Conservation (phyloP, 2,329 filamentous ascomycete species). For the Trichocomaceae sp. region DNA sequence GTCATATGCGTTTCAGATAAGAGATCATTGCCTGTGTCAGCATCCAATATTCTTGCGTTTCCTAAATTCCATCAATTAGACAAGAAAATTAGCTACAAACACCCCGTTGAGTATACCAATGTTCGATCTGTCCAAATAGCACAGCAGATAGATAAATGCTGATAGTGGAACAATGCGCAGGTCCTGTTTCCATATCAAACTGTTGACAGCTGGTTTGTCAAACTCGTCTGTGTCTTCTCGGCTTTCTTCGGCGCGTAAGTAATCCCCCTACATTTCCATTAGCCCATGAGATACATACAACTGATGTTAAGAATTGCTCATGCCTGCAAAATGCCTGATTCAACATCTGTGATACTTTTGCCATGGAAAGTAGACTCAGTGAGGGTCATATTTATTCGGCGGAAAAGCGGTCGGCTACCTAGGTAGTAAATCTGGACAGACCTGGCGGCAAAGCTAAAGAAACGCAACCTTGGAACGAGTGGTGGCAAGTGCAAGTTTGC, state of each 20-base stretch:
- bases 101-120: constrained; percentile 43
- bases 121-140: constrained; percentile 62
- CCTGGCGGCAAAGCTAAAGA: neutral
- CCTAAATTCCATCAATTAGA: constrained; percentile 19
- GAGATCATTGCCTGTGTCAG: constrained; percentile 54
- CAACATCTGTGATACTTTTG: neutral
- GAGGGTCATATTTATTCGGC: neutral
- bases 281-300: neutral
- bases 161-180: constrained; percentile 57
- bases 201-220: neutral
- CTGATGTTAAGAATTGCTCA: neutral
- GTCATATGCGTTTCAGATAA: constrained; percentile 57
- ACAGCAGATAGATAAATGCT: constrained; percentile 60
- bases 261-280: neutral
- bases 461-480: neutral
- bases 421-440: neutral
- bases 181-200: constrained; percentile 52
- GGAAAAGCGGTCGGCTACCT: neutral
- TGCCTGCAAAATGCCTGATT: neutral
- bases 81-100: neutral
- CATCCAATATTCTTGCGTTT: constrained; percentile 61
- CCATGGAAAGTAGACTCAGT: neutral
- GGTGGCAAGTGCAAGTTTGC: neutral
- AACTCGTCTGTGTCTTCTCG: neutral
- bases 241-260: neutral